Base-by-base conservation (phyloP, 345 rosid genomes). In the Brassica carinata region DNA sequence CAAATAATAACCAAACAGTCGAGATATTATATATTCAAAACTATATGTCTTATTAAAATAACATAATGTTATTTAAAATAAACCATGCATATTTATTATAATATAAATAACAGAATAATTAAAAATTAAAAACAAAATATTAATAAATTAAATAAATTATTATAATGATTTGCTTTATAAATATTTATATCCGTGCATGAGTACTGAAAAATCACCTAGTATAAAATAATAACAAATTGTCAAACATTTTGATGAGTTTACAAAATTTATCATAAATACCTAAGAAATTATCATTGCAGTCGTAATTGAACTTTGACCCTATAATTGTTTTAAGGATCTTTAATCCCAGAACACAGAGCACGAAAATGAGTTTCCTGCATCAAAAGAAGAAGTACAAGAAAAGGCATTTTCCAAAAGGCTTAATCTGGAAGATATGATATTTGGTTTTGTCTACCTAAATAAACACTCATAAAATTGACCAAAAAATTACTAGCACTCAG, bases 381-480 rank as follows among this genome's bases (percentile, higher is more conserved):
- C 9, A 15, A 38, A 55, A 11, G n/a, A 40, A 15, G 36, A 23
- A 11, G n/a, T 27, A 15, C 27, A 23, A 53, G 8, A 23, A 77
- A 53, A 72, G 2, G 2, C 40, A 29, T 11, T 80, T 53, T 36
- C 27, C 55, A 53, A 75, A 75, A 80, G 76, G 83, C 76, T 55
- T 36, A 75, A 63, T 53, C 53, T 30, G 72, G 62, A 64, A 51
- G 76, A 69, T 69, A 64, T 18, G 63, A 64, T 75, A 69, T 70
- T 80, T 70, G 62, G 62, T 51, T 74, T 70, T 75, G 67, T 70
- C 63, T 75, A 61, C 68, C 65, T 75, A 70, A 70, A 63, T 34
- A 69, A 69, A 70, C 18, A 69, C 71, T 26, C 6, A 48, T 51
- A 51, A 36, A 48, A 31, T 30, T 67, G 58, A 74, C 45, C 27